A percentile compares a stretch with the other conserved stretches of the same genome.
Evolutionary conservation across 352 stramenopile species (phyloP).

Genomic region (Globisporangium barbulae): DNA sequence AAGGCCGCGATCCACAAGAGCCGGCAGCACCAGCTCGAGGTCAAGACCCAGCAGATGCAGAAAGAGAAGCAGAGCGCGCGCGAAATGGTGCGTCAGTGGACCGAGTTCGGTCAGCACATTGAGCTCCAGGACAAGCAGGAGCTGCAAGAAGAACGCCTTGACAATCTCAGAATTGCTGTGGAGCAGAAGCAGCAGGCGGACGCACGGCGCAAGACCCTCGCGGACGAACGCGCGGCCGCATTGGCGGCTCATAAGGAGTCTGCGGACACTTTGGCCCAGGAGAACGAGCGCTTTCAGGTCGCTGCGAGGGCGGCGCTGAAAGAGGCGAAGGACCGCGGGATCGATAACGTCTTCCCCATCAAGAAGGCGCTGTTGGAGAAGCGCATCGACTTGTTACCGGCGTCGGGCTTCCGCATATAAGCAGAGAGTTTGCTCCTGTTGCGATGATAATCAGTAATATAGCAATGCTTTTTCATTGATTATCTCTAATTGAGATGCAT

Average conservation of each 20-base stretch:
- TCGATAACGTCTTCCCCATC: constrained; percentile 68
- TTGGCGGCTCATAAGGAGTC: constrained; percentile 34
- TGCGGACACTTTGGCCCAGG: constrained; percentile 31
- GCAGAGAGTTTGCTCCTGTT: too few species aligned
- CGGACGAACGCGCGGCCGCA: constrained; percentile 34
- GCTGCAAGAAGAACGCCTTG: constrained; percentile 51
- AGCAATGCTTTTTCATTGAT: neutral
- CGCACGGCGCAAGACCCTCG: constrained; percentile 46
- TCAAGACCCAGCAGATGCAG: constrained; percentile 39
- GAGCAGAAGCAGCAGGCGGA: constrained; percentile 76
- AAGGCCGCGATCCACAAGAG: constrained; percentile 61
- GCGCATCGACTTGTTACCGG: constrained; percentile 63
- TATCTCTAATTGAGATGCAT: too few species aligned
- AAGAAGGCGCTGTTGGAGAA: constrained; percentile 71
- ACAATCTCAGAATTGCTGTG: constrained; percentile 59
- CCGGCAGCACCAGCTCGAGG: constrained; percentile 53
- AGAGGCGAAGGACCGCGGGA: constrained; percentile 52
- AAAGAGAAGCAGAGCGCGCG: constrained; percentile 33
- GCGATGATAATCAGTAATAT: neutral
- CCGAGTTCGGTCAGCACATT: constrained; percentile 57
- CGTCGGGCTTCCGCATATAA: constrained; percentile 72
- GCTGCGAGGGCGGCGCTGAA: constrained; percentile 49
- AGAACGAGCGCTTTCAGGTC: constrained; percentile 61
- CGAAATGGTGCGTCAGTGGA: constrained; percentile 60
- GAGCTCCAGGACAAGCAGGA: constrained; percentile 61